Conservation (phyloP, 257 asterid genomes). For the Petrea volubilis region DNA sequence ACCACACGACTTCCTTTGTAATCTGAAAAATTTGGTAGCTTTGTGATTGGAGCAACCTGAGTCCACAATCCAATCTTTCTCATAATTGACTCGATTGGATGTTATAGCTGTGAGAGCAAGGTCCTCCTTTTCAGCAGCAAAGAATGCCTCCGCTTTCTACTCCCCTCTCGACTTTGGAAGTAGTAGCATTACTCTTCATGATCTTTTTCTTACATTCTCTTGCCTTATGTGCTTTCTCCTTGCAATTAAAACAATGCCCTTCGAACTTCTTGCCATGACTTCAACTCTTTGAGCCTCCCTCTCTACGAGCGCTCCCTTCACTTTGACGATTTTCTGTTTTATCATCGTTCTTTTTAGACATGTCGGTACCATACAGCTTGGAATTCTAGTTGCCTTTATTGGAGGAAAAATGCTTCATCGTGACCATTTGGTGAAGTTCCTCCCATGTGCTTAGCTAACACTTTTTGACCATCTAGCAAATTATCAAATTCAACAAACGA, state of each 20-base stretch:
- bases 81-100: not conserved
- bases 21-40: not conserved
- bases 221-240: not conserved
- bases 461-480: not conserved
- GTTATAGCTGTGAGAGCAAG: not conserved
- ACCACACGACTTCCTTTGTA: constrained; percentile 9
- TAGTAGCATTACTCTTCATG: not conserved
- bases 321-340: not conserved
- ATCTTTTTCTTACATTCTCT: not conserved
- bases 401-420: not conserved
- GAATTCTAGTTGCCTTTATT: not conserved
- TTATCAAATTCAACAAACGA: not conserved
- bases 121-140: not conserved
- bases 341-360: not conserved
- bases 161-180: not conserved
- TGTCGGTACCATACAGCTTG: not conserved
- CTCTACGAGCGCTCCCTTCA: not conserved
- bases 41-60: constrained; percentile 18
- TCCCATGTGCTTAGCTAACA: constrained; percentile 14
- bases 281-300: not conserved
- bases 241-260: not conserved
- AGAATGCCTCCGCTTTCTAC: not conserved
- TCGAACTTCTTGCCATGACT: not conserved
- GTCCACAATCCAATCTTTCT: constrained; percentile 8
- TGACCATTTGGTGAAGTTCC: constrained; percentile 9